Evolutionary conservation across 148 eudicot species (phyloP), one percentile per base, ranked within the genome.

Genomic region (Spergularia marina): DNA sequence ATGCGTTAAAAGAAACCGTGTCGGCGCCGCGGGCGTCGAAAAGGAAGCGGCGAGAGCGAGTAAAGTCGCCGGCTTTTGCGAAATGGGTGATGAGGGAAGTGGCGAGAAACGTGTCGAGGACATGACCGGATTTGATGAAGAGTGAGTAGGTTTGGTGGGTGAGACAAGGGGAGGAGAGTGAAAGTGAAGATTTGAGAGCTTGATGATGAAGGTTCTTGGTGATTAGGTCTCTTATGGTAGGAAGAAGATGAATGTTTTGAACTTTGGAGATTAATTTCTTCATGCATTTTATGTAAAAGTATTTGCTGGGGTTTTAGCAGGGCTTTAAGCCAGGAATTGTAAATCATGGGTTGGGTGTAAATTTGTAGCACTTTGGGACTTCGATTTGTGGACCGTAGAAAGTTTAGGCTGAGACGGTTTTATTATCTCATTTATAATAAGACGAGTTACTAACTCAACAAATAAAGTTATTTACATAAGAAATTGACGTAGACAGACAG

Each of bases 81-180:
- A 85, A 87, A 62, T 84, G 87, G 65, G 86, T 69, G 77, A 89
- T 87, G 71, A 89, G 88, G 21, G 84, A 68, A 40, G 93, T 81
- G 47, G 89, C 77, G 30, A 84, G 84, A 71, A 74, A 80, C 8
- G 87, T 75, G 85, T 78, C 70, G 63, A 89, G 83, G 8, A 66
- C 65, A 74, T 64, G 78, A 66, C 89, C 89, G 36, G 85, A 81
- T 78, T 89, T 87, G 71, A 87, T 7, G 76, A 86, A 84, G 58
- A 61, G 85, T 18, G 87, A 64, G 23, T 85, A 87, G 25, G 65
- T 68, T 75, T 83, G 84, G 61, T 82, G 86, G 3, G 86, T 80
- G 65, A 85, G 74, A 12, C n/a, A 47, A 14, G 85, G 84, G 30
- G 67, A 76, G 17, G 77, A 68, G 66, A 79, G 76, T 56, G 81